Percentiles rank a stretch among this genome's conserved stretches.
phyloP scores from a whole-genome alignment of 306 rosid genomes.

The Gillenia trifoliata region DNA sequence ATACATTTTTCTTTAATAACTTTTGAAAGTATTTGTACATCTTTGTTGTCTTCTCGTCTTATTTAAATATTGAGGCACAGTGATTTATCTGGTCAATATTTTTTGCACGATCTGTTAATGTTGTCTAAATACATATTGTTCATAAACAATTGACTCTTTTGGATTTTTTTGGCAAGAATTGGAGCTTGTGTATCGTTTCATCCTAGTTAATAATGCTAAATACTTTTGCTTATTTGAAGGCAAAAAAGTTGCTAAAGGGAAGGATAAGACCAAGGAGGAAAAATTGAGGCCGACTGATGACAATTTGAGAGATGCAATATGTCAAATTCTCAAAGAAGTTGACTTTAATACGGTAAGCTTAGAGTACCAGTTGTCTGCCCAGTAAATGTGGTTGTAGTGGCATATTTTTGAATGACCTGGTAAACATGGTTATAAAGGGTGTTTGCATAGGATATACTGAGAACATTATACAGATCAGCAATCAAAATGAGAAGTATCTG shows the following conservation, averaged over 20 bases:
- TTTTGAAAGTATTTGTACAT: neutral
- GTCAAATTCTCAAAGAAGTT: conserved; percentile 91
- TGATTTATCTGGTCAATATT: conserved; percentile 1
- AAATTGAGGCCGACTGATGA: conserved; percentile 58
- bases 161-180: neutral
- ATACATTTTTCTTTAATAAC: conserved; percentile 3
- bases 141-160: neutral
- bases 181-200: neutral
- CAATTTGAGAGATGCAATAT: conserved; percentile 69
- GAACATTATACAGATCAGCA: neutral
- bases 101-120: neutral
- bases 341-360: conserved; percentile 91
- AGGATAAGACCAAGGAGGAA: conserved; percentile 62
- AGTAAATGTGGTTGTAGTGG: neutral
- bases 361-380: neutral
- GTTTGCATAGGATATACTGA: neutral
- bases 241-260: conserved; percentile 54
- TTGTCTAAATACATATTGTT: neutral
- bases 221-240: conserved; percentile 29
- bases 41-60: neutral
- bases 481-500: neutral
- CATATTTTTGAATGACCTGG: neutral
- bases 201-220: neutral
- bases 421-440: neutral
- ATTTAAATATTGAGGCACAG: neutral